These are phyloP conservation scores for Mangifera indica DNA, from an alignment of 345 rosid genomes.

Conservation along the genomic window DNA sequence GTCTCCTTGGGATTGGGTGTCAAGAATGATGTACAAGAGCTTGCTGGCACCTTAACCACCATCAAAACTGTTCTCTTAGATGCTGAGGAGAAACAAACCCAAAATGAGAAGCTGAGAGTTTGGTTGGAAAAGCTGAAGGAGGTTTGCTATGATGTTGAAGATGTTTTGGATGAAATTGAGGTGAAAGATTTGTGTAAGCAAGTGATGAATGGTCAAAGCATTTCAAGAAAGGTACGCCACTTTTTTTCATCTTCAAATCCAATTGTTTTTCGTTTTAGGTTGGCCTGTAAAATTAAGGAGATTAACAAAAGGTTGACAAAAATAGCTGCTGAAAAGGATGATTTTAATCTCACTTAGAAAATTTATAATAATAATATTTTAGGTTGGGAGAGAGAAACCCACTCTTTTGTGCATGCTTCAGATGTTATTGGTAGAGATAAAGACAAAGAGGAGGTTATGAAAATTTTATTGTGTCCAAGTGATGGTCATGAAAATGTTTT, in stretches of 20 bases:
- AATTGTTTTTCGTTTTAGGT: conserved; percentile 1
- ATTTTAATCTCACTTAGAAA: neutral
- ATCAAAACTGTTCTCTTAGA: conserved; percentile 11
- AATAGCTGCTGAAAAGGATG: neutral
- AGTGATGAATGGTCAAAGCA: neutral
- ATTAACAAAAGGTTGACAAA: neutral
- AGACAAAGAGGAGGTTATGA: too few relatives aligned
- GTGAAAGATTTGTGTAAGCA: too few relatives aligned
- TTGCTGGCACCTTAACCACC: neutral
- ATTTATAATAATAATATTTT: too few relatives aligned
- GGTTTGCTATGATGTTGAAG: too few relatives aligned
- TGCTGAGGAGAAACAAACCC: neutral
- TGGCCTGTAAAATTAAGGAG: conserved; percentile 3
- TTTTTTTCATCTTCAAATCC: neutral
- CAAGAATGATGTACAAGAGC: neutral
- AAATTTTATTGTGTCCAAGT: too few relatives aligned
- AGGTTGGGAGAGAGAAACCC: neutral
- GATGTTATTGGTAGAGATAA: too few relatives aligned
- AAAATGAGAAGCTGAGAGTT: neutral
- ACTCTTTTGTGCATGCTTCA: neutral
- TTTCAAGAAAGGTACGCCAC: conserved; percentile 1
- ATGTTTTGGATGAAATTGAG: too few relatives aligned
- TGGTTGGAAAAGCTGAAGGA: too few relatives aligned
- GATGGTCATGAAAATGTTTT: too few relatives aligned
- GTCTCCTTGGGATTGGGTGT: neutral